phyloP scores from a whole-genome alignment of 1,284 basidiomycete species.

The Ustilago tritici region DNA sequence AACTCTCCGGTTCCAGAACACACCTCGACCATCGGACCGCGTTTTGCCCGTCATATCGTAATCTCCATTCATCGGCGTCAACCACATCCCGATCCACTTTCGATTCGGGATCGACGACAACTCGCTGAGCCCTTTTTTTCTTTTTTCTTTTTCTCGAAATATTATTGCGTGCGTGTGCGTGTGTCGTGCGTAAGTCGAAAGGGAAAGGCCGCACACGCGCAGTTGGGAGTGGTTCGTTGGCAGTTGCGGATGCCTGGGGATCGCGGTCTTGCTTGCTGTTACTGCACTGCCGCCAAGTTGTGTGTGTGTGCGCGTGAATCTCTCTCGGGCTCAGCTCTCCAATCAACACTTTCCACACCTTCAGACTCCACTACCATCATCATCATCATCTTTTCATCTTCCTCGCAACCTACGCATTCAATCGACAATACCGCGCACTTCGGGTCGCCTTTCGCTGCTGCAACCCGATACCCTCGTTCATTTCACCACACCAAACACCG shows the following conservation, averaged over 20 bases:
- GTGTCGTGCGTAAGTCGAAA: slow-evolving; percentile 4
- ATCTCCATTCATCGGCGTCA: background rate
- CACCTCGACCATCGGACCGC: background rate
- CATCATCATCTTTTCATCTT: background rate
- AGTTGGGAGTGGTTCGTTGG: background rate
- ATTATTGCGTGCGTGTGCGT: slow-evolving; percentile 1
- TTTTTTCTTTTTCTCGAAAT: background rate
- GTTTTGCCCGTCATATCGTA: background rate
- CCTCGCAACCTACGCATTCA: background rate
- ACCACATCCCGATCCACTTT: background rate
- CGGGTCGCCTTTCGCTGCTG: background rate
- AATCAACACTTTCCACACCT: slow-evolving; percentile 1
- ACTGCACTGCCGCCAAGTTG: slow-evolving; percentile 9
- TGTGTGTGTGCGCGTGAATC: background rate
- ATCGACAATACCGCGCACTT: background rate
- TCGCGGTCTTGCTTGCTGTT: slow-evolving; percentile 6
- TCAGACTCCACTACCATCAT: slow-evolving; percentile 27
- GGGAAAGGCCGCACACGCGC: slow-evolving; percentile 13
- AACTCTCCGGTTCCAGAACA: no score
- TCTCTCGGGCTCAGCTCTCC: background rate
- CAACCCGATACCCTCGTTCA: background rate
- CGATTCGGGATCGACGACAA: background rate
- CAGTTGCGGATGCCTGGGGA: slow-evolving; percentile 17
- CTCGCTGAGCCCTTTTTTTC: background rate
- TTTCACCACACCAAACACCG: background rate